phyloP scores from a whole-genome alignment of 1,284 basidiomycete species.

The Fomitopsis pinicola region DNA sequence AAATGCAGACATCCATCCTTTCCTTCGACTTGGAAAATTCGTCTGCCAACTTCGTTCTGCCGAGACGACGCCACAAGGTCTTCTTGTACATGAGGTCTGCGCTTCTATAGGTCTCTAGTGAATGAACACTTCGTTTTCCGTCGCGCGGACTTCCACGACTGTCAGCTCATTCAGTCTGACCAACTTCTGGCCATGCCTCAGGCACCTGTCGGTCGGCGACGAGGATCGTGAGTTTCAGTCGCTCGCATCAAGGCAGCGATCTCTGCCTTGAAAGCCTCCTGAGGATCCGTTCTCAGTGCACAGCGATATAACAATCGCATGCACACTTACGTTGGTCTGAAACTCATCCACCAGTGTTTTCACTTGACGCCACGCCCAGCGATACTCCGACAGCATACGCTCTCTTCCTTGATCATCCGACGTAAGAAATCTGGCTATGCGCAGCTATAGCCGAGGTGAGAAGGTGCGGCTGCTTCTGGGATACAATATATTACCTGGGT shows the following conservation, averaged over 20 bases:
- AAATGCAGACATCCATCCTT: no score
- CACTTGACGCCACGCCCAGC: conserved; percentile 42
- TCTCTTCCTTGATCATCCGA: conserved; percentile 37
- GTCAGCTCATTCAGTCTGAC: neutral
- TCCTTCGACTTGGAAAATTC: neutral
- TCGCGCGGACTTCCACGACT: neutral
- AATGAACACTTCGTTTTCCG: no score
- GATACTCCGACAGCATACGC: conserved; percentile 42
- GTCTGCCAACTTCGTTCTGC: neutral
- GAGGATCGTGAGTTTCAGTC: conserved; percentile 11
- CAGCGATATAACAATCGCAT: neutral
- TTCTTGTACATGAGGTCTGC: no score
- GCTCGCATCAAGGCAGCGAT: conserved; percentile 10
- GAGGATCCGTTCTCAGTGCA: neutral
- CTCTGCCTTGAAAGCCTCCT: conserved; percentile 10
- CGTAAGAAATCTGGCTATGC: conserved; percentile 48
- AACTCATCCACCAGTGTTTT: conserved; percentile 11
- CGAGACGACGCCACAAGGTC: no score
- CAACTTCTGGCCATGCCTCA: neutral
- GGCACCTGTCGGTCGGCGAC: conserved; percentile 2
- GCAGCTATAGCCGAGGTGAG: conserved; percentile 22
- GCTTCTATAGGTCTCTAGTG: no score
- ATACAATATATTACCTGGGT: conserved; percentile 24
- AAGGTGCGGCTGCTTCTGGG: neutral
- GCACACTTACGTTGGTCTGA: conserved; percentile 10